Evolutionary conservation across 176 grass and related monocot genomes (phyloP), one percentile per base, ranked within the genome.

Genomic region (Oryza glaberrima): DNA sequence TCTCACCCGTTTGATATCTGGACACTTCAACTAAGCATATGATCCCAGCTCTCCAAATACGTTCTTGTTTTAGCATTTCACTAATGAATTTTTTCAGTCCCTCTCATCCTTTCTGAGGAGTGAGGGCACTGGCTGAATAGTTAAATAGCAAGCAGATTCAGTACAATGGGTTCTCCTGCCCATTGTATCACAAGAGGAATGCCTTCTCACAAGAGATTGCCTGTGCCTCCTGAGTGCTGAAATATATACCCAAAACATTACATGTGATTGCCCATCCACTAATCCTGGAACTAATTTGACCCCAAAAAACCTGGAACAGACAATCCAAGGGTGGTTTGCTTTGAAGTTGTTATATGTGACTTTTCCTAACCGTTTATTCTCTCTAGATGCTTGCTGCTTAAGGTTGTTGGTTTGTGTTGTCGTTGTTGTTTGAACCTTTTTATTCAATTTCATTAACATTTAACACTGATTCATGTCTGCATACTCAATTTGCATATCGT

Each of bases 401-500:
- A 20, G 54, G 54, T 23, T 44, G 11, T 46, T 72, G 11, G 12
- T 72, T 43, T 72, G 38, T 46, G 2, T 72, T 43, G n/a, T 46
- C 70, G 6, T 23, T 73, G 44, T 47, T 48, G 44, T 73, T 48
- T 28, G 43, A 12, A 23, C 70, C 22, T 73, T 72, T 47, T 26
- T 17, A 28, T 73, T 73, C 36, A 64, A 65, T 40, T 80, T 72
- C 54, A 20, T 43, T 78, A 69, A 46, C 9, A 77, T 63, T 63
- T 22, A 22, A 0, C 58, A 63, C 52, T 51, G 56, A 80, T 80
- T 86, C 32, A 65, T 14, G 67, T 67, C 32, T 63, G 5, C 63
- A 10, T 72, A 63, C 73, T 85, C 51, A 72, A 77, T 6, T 72
- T 87, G 81, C 51, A 48, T 87, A 68, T 70, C 10, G 47, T 9